Evolutionary conservation across 2,329 filamentous ascomycete species (phyloP).

Genomic region (Zymoseptoria crescenta): DNA sequence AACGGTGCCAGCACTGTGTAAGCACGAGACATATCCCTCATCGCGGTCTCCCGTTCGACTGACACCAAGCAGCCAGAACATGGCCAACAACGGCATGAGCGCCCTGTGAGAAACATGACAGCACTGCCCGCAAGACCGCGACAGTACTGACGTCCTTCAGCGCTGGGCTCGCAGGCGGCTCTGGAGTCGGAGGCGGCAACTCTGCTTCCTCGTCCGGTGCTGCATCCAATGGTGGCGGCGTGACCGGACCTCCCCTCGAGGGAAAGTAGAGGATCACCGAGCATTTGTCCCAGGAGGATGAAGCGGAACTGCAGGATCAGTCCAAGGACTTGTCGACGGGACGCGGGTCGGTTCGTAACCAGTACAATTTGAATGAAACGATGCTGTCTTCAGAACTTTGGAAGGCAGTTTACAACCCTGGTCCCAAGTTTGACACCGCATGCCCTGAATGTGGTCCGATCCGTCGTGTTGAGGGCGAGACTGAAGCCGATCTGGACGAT

Average conservation of each 20-base stretch:
- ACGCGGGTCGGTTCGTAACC: background rate
- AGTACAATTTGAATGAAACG: background rate
- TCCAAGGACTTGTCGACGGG: background rate
- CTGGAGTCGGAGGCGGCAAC: background rate
- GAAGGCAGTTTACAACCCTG: no score
- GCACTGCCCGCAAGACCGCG: background rate
- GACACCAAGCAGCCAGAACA: background rate
- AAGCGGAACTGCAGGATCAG: background rate
- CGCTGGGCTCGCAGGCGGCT: background rate
- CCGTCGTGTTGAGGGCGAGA: no score
- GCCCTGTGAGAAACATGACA: background rate
- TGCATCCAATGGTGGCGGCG: background rate
- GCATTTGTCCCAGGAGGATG: background rate
- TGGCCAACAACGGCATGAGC: background rate
- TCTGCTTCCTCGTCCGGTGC: background rate
- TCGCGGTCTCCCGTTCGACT: background rate
- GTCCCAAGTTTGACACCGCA: no score
- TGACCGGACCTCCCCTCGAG: background rate
- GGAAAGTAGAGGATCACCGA: background rate
- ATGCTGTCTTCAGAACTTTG: no score
- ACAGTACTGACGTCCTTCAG: background rate
- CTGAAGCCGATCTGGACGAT: no score
- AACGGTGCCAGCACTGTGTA: background rate
- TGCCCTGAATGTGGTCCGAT: no score
- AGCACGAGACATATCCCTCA: background rate